phyloP scores from a whole-genome alignment of 139 green algal genomes.

The Tetradesmus lagerheimii region DNA sequence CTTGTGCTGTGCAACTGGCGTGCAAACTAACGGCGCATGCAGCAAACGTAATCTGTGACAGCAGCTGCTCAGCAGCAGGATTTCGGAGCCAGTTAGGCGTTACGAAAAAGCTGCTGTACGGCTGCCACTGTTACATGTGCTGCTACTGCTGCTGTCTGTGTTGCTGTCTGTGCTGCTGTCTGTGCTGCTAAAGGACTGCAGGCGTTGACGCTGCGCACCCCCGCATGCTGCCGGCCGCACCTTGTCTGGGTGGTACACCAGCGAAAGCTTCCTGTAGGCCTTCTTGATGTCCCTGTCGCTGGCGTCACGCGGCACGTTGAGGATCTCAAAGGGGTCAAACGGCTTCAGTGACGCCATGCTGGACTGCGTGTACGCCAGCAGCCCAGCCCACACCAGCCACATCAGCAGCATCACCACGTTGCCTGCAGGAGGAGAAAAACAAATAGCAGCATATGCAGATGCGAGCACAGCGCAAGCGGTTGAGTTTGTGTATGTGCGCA shows the following conservation, averaged over 20 bases:
- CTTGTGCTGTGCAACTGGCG: too few species aligned
- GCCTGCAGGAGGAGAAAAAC: conserved; percentile 50
- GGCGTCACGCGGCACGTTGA: conserved; percentile 72
- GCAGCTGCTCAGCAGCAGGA: too few species aligned
- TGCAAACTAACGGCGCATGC: too few species aligned
- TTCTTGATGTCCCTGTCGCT: conserved; percentile 84
- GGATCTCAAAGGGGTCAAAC: conserved; percentile 95
- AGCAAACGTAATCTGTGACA: too few species aligned
- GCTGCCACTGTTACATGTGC: conserved; percentile 7
- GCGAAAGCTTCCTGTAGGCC: conserved; percentile 84
- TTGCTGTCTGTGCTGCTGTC: too few species aligned
- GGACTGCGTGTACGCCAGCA: conserved; percentile 72
- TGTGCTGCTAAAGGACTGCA: too few species aligned
- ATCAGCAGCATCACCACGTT: conserved; percentile 71
- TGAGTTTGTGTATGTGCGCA: background rate
- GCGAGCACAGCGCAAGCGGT: background rate
- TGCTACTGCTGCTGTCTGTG: background rate
- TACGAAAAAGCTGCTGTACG: too few species aligned
- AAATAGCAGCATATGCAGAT: too few species aligned
- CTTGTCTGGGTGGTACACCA: conserved; percentile 94
- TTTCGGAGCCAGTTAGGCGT: too few species aligned
- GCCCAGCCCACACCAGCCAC: conserved; percentile 69
- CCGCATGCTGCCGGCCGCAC: conserved; percentile 22
- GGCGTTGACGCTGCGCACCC: too few species aligned
- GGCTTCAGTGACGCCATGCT: conserved; percentile 62